Base-by-base conservation (phyloP, 768 basidiomycete species). In the Rhizopogon salebrosus region DNA sequence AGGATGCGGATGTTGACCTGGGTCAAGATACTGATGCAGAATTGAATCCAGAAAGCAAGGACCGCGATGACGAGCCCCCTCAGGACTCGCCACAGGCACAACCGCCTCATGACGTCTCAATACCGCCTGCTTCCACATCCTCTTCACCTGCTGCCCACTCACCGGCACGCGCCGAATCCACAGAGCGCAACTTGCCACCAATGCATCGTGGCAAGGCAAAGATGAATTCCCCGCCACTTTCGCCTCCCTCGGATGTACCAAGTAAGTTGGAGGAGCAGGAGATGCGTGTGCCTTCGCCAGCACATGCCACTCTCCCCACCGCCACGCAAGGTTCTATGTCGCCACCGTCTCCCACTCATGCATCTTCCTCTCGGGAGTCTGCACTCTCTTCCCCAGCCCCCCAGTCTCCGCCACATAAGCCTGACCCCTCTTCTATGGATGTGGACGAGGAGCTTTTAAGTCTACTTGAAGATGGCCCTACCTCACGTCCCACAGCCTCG, bases 391-490 rank as follows among this genome's bases (percentile, higher is more conserved):
- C 36, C 36, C 6, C 36, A 16, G 6, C n/a, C 16, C 3, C 18
- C 5, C 45, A 46, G 14, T 34, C 45, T 46, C 45, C 45, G 20
- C 31, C 22, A 46, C 45, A 22, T 22, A 46, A 57, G n/a, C 31
- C 61, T 52, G 38, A 71, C 67, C 70, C 60, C 69, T 70, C 54
- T 62, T 73, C 53, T 71, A 71, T 68, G 63, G 71, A 84, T 51
- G 80, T 78, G 11, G 77, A 78, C 10, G 73, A 85, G 57, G 87
- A 89, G 67, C 67, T 89, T 45, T 73, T 88, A 53, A 85, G 85
- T 59, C 71, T 89, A 23, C 71, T 89, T 27, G 87, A 85, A 60
- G 85, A 82, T 57, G 68, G 62, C 24, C 67, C 64, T 26, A 57
- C 64, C 10, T 57, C 57, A 37, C 38, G 51, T 53, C 42, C 54